Percentiles rank a stretch among this genome's conserved stretches.
phyloP scores from a whole-genome alignment of 2,329 filamentous ascomycete species.

The Biscogniauxia marginata region DNA sequence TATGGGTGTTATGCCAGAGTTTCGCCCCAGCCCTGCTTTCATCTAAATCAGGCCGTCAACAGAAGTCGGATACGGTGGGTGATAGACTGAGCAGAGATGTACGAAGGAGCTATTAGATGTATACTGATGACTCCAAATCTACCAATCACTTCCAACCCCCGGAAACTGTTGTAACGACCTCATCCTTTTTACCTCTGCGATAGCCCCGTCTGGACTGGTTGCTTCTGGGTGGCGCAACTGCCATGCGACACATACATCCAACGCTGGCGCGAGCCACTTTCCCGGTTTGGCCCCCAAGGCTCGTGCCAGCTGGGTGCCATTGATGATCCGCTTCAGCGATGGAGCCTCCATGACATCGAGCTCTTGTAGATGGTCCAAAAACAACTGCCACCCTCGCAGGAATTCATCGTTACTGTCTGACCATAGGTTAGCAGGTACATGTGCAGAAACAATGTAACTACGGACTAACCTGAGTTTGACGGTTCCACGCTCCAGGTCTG shows the following conservation, averaged over 20 bases:
- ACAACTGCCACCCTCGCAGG: constrained; percentile 50
- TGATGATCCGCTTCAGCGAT: constrained; percentile 62
- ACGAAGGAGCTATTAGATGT: not conserved
- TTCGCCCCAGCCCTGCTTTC: not conserved
- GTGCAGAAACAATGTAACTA: not conserved
- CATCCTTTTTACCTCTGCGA: constrained; percentile 59
- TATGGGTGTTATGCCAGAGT: not conserved
- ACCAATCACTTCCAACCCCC: not conserved
- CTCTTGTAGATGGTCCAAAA: constrained; percentile 53
- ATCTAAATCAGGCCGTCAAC: not conserved
- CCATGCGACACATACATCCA: constrained; percentile 82
- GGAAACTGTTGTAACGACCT: constrained; percentile 46
- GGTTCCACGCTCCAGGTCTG: constrained; percentile 37
- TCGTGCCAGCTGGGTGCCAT: constrained; percentile 71
- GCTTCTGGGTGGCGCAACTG: constrained; percentile 76
- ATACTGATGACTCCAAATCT: not conserved
- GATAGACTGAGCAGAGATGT: not conserved
- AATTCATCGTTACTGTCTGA: constrained; percentile 35
- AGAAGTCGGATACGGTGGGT: not conserved
- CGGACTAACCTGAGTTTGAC: constrained; percentile 39
- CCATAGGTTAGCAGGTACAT: constrained; percentile 11
- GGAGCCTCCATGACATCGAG: constrained; percentile 58
- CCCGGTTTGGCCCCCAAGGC: constrained; percentile 70
- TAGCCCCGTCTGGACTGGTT: constrained; percentile 56
- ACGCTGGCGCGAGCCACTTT: constrained; percentile 78